Base-by-base conservation (phyloP, 805 yeast species). In the Lipomyces orientalis region DNA sequence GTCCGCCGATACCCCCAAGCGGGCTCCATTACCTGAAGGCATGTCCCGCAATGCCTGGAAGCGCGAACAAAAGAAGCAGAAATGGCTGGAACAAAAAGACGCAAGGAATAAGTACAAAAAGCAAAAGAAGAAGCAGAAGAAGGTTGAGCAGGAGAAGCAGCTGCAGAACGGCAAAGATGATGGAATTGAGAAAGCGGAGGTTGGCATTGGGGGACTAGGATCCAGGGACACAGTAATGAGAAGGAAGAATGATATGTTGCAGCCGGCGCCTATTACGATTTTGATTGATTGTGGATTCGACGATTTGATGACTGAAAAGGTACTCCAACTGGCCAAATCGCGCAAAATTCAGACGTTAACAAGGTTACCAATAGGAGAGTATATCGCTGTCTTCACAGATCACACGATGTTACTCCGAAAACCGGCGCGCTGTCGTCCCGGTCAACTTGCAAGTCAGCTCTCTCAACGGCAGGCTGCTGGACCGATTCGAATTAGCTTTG, bases 211-310 rank as follows among this genome's bases (percentile, higher is more conserved):
- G 54, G 34, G 16, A 6, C 6, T 8, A 80, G 1, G 81, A 82
- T 0, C 19, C n/a, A 75, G 3, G 67, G 70, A 1, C 57, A 16
- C 14, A 51, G 49, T 25, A 55, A 39, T 25, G 66, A 29, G n/a
- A 81, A 78, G 57, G 80, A 83, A 29, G 71, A 81, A 57, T 74
- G 81, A 37, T 60, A 77, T 64, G 64, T 73, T 69, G 61, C 10
- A 49, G 65, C 29, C 54, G 65, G 64, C 62, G 65, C 72, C 71
- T 8, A 43, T 61, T 25, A 54, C 54, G 14, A 81, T 93, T 34
- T 80, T 93, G n/a, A 75, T 93, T 70, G 99, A 94, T 78, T 94
- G 99, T 79, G 90, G 85, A 16, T 94, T 94, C 77, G 98, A 95
- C 75, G 95, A 90, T 57, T 75, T 90, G 74, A 95, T 95, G 99